These are phyloP conservation scores for Spergularia bocconei DNA, from an alignment of 148 eudicot species.

Conservation along the genomic window DNA sequence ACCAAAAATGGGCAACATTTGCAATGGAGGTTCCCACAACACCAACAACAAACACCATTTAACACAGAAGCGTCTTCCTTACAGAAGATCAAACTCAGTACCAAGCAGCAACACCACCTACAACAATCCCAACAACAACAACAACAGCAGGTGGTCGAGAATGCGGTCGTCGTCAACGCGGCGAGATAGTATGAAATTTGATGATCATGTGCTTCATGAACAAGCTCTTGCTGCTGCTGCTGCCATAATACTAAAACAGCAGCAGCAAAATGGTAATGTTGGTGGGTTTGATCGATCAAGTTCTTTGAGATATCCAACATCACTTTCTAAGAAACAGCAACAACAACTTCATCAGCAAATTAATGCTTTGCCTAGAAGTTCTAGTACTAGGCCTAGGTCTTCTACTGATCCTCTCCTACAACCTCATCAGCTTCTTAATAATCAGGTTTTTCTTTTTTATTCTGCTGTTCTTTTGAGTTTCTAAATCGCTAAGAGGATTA, in stretches of 20 bases:
- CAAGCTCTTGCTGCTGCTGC: slow-evolving; percentile 68
- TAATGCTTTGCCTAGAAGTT: slow-evolving; percentile 54
- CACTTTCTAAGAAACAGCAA: slow-evolving; percentile 21
- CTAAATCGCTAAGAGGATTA: too few relatives aligned
- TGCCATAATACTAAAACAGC: slow-evolving; percentile 54
- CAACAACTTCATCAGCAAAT: slow-evolving; percentile 22
- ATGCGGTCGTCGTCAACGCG: slow-evolving; percentile 51
- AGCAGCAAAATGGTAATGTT: slow-evolving; percentile 34
- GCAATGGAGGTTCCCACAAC: slow-evolving; percentile 25
- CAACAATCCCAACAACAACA: slow-evolving; percentile 24
- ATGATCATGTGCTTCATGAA: slow-evolving; percentile 48
- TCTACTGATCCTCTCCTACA: slow-evolving; percentile 73
- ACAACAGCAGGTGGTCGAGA: slow-evolving; percentile 49
- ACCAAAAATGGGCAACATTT: slow-evolving; percentile 72
- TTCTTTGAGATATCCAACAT: slow-evolving; percentile 51
- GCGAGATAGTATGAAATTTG: slow-evolving; percentile 37
- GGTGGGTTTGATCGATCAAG: slow-evolving; percentile 63
- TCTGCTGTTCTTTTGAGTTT: too few relatives aligned
- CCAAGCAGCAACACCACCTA: slow-evolving; percentile 18
- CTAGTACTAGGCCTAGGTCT: slow-evolving; percentile 69
- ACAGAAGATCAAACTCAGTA: slow-evolving; percentile 34
- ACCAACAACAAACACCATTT: slow-evolving; percentile 17
- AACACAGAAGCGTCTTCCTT: slow-evolving; percentile 33
- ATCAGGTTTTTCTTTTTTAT: slow-evolving; percentile 46
- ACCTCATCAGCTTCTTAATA: slow-evolving; percentile 68